Percentiles rank a stretch among this genome's conserved stretches.
Evolutionary conservation across 768 basidiomycete species (phyloP).

Genomic region (Kwoniella botswanensis): DNA sequence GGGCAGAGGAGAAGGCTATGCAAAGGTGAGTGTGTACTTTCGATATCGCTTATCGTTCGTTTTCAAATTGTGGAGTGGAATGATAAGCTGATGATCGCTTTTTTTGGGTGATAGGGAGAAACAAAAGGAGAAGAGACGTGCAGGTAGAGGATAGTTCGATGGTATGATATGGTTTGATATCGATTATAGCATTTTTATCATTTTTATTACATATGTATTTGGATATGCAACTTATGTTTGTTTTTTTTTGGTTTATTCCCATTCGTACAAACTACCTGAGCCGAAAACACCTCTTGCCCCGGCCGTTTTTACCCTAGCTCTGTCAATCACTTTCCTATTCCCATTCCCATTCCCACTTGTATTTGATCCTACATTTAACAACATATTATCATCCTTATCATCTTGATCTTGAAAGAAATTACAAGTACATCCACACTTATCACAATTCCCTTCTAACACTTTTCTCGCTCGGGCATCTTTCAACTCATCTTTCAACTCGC

Average conservation of each 20-base stretch:
- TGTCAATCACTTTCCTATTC: slow-evolving; percentile 37
- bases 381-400: slow-evolving; percentile 10
- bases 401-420: slow-evolving; percentile 1
- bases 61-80: background rate
- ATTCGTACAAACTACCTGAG: slow-evolving; percentile 48
- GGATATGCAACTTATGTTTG: background rate
- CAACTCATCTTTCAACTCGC: slow-evolving; percentile 29
- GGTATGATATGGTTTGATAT: background rate
- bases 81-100: background rate
- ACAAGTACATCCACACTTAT: slow-evolving; percentile 34
- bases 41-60: background rate
- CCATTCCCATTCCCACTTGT: slow-evolving; percentile 1
- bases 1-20: slow-evolving; percentile 93
- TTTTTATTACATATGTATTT: slow-evolving; percentile 8
- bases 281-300: slow-evolving; percentile 52
- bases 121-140: slow-evolving; percentile 38
- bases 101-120: slow-evolving; percentile 33
- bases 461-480: slow-evolving; percentile 15
- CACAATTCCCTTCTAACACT: slow-evolving; percentile 6
- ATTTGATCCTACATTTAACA: slow-evolving; percentile 2
- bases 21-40: slow-evolving; percentile 63
- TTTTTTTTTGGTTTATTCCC: slow-evolving; percentile 27
- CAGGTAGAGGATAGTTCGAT: slow-evolving; percentile 27
- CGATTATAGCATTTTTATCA: slow-evolving; percentile 7
- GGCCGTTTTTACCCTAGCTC: slow-evolving; percentile 49